These are phyloP conservation scores for Solanum virginianum DNA, from an alignment of 257 asterid genomes.

Conservation along the genomic window DNA sequence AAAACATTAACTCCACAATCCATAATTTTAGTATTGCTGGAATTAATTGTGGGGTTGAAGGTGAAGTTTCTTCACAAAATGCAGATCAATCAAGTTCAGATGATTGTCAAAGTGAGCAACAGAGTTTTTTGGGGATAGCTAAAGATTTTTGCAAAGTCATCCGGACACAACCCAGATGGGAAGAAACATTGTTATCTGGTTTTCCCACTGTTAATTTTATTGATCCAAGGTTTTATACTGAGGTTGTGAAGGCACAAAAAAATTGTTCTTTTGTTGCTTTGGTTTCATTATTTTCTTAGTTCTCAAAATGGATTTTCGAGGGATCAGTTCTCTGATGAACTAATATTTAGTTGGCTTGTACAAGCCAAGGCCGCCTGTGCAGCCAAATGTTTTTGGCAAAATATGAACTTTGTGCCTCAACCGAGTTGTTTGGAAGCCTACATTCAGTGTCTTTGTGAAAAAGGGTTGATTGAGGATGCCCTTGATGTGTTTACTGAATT, in stretches of 20 bases:
- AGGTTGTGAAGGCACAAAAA: constrained; percentile 39
- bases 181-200: constrained; percentile 32
- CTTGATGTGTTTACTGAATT: constrained; percentile 23
- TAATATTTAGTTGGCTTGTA: constrained; percentile 41
- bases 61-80: too few species aligned
- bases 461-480: constrained; percentile 41
- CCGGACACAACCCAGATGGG: constrained; percentile 48
- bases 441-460: constrained; percentile 30
- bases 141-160: constrained; percentile 36
- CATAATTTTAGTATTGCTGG: too few species aligned
- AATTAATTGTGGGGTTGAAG: too few species aligned
- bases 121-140: constrained; percentile 21
- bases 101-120: constrained; percentile 1
- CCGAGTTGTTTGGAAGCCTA: constrained; percentile 35
- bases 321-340: constrained; percentile 20
- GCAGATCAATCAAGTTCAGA: too few species aligned
- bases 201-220: constrained; percentile 41
- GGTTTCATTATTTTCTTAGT: constrained; percentile 52
- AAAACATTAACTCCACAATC: constrained; percentile 20
- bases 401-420: constrained; percentile 33
- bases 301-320: constrained; percentile 25
- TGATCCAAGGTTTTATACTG: constrained; percentile 44
- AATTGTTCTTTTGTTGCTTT: constrained; percentile 27
- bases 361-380: constrained; percentile 43
- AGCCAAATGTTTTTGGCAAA: constrained; percentile 36